These are phyloP conservation scores for Stemphylium vesicarium DNA, from an alignment of 2,329 filamentous ascomycete genomes.

Conservation along the genomic window DNA sequence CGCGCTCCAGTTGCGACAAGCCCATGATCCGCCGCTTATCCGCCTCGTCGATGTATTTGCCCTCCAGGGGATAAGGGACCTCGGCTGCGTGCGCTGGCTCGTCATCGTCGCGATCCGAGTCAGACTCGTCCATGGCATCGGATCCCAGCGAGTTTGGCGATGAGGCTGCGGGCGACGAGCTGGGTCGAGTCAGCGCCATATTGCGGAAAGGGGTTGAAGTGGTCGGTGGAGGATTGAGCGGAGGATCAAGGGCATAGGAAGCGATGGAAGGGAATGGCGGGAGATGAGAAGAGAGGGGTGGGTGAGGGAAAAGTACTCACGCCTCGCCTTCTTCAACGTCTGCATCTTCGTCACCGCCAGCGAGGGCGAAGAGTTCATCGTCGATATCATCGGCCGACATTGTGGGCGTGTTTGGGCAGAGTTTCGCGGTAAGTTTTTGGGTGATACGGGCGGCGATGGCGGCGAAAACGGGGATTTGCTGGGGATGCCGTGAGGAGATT, in stretches of 20 bases:
- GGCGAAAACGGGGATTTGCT: constrained; percentile 10
- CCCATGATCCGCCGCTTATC: constrained; percentile 71
- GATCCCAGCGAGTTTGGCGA: constrained; percentile 78
- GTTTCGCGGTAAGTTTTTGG: not conserved
- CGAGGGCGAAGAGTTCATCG: constrained; percentile 90
- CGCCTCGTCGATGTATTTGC: constrained; percentile 70
- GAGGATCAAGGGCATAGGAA: constrained; percentile 14
- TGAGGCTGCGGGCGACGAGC: constrained; percentile 69
- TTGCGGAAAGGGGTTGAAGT: constrained; percentile 12
- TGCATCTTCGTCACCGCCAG: constrained; percentile 71
- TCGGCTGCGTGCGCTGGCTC: constrained; percentile 63
- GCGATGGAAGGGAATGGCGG: constrained; percentile 3
- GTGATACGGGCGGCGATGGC: constrained; percentile 1
- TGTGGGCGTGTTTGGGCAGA: constrained; percentile 20
- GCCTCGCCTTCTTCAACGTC: constrained; percentile 78
- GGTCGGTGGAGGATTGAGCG: constrained; percentile 19
- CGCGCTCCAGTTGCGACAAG: constrained; percentile 88
- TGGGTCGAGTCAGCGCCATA: constrained; percentile 51
- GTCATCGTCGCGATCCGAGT: constrained; percentile 56
- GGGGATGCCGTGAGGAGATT: constrained; percentile 14
- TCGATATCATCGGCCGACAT: constrained; percentile 83
- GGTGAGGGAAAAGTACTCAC: constrained; percentile 62
- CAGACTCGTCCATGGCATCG: constrained; percentile 85
- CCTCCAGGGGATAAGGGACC: constrained; percentile 82
- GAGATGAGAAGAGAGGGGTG: constrained; percentile 9